A percentile compares a stretch with the other conserved stretches of the same genome.
Evolutionary conservation across 352 stramenopile species (phyloP).

Genomic region (Pythium phragmiticola): DNA sequence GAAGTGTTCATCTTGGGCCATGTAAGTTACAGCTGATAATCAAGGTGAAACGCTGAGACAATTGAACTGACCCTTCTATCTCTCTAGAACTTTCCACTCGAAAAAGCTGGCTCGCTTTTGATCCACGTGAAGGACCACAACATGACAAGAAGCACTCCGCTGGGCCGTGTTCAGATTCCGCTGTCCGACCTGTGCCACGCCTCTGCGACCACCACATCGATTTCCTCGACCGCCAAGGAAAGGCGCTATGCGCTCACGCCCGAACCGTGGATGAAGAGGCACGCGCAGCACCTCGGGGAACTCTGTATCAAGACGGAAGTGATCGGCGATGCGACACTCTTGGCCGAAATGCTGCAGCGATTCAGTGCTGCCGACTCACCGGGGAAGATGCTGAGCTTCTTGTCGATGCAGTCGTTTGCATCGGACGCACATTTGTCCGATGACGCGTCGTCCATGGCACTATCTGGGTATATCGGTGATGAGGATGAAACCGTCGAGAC

Average conservation of each 20-base stretch:
- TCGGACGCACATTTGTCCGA: slow-evolving; percentile 38
- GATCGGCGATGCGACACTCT: slow-evolving; percentile 46
- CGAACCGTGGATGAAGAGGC: slow-evolving; percentile 76
- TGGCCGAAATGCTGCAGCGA: slow-evolving; percentile 56
- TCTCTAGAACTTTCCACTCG: slow-evolving; percentile 45
- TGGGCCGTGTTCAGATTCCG: slow-evolving; percentile 66
- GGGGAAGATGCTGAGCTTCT: slow-evolving; percentile 51
- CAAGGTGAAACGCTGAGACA: background rate
- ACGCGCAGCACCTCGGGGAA: slow-evolving; percentile 50
- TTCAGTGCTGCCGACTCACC: slow-evolving; percentile 30
- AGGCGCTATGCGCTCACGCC: slow-evolving; percentile 60
- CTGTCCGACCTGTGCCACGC: slow-evolving; percentile 56
- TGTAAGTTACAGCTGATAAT: slow-evolving; percentile 30
- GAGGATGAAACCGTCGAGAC: slow-evolving; percentile 51
- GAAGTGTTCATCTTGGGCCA: slow-evolving; percentile 64
- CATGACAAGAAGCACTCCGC: slow-evolving; percentile 60
- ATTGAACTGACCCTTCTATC: background rate
- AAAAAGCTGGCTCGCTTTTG: slow-evolving; percentile 42
- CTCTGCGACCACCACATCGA: slow-evolving; percentile 54
- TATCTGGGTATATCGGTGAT: slow-evolving; percentile 23
- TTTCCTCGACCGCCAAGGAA: slow-evolving; percentile 41
- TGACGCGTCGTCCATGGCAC: slow-evolving; percentile 15
- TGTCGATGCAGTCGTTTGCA: slow-evolving; percentile 52
- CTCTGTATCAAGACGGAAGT: slow-evolving; percentile 70
- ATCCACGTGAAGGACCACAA: slow-evolving; percentile 81